Evolutionary conservation across 352 stramenopile species (phyloP), one percentile per base, ranked within the genome.

Genomic region (Globisporangium radiosum): DNA sequence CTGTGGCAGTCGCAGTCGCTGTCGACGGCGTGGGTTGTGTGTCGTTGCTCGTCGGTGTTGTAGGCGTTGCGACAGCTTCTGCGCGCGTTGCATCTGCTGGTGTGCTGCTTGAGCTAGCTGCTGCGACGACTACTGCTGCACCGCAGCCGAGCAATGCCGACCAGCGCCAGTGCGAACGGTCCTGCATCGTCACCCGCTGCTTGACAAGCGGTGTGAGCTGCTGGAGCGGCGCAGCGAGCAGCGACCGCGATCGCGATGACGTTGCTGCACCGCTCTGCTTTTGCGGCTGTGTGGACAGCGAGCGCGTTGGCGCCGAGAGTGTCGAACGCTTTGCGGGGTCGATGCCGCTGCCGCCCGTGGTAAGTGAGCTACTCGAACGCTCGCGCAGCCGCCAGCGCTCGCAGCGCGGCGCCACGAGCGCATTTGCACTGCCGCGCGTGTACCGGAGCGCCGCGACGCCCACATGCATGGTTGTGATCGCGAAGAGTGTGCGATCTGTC

Each of bases 361-460:
- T 50, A 8, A 25, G 15, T 9, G 39, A 15, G 50, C 11, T 33
- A 4, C 8, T 51, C 6, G 44, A 43, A 19, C 52, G 37, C 7
- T 54, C 53, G 4, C 45, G 47, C 5, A 37, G 47, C 15, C 52
- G 49, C 51, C 37, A 54, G 25, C 43, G 51, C 43, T 63, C 58
- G 51, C 58, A 58, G 9, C 43, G 45, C 42, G 40, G 33, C 7
- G 40, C 45, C 13, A 44, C 25, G 59, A 59, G 38, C 37, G 50
- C 57, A 19, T 37, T 36, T 13, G 45, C 25, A 33, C 25, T 33
- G 25, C 25, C 42, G 44, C 53, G 37, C 59, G 52, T 45, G 50
- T 52, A 7, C 52, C 45, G 59, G 42, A 64, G 59, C 55, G 52
- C 52, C 38, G 47, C 10, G 5, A n/a, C 45, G 15, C 15, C 17